A percentile compares a stretch with the other conserved stretches of the same genome.
phyloP scores from a whole-genome alignment of 495 filamentous ascomycete species.

The Venustampulla echinocandica region DNA sequence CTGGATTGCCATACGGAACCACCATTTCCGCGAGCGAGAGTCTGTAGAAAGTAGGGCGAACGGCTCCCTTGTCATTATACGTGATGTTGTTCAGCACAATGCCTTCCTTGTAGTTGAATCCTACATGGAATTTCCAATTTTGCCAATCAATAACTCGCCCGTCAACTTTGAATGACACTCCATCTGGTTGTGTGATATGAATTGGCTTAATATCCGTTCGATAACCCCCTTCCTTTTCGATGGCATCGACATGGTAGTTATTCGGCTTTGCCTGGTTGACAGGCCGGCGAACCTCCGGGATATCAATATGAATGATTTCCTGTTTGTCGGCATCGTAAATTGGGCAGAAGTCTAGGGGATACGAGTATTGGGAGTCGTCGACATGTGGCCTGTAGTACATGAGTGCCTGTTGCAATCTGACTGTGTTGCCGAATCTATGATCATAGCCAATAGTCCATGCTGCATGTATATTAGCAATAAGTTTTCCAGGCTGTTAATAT shows the following conservation, averaged over 20 bases:
- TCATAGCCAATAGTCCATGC: constrained; percentile 97
- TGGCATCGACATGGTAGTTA: constrained; percentile 71
- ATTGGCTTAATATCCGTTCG: constrained; percentile 82
- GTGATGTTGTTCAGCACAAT: constrained; percentile 88
- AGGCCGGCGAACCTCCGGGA: constrained; percentile 70
- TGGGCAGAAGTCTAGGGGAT: constrained; percentile 88
- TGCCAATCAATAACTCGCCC: constrained; percentile 82
- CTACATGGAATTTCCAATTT: constrained; percentile 90
- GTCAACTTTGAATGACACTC: constrained; percentile 80
- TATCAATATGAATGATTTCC: constrained; percentile 80
- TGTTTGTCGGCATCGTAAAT: constrained; percentile 81
- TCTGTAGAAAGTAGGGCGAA: constrained; percentile 78
- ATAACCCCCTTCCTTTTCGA: constrained; percentile 69
- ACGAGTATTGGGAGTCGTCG: constrained; percentile 87
- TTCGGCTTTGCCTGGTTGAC: constrained; percentile 64
- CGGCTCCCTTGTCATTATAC: constrained; percentile 77
- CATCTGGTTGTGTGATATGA: constrained; percentile 90
- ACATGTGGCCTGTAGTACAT: constrained; percentile 90
- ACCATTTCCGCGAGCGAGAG: constrained; percentile 96
- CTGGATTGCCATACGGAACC: constrained; percentile 90
- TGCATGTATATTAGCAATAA: constrained; percentile 23
- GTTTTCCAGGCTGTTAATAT: not conserved
- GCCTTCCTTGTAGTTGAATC: constrained; percentile 94
- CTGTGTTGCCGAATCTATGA: constrained; percentile 72
- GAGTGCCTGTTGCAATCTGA: constrained; percentile 82